Evolutionary conservation across 2,329 filamentous ascomycete genomes (phyloP).

Genomic region (Zymoseptoria ardabiliae): DNA sequence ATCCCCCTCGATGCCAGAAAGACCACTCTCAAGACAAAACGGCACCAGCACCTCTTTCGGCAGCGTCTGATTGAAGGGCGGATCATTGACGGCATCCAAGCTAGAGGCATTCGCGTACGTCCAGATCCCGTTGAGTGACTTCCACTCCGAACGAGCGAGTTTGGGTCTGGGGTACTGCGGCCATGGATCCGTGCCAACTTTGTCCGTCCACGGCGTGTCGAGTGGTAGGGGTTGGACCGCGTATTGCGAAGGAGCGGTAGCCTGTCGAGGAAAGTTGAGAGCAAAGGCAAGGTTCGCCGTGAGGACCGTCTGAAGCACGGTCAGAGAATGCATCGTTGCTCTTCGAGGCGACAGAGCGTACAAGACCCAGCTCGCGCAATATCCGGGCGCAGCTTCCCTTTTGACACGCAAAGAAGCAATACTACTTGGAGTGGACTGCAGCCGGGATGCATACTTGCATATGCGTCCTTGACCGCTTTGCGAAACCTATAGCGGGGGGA

Average conservation of each 20-base stretch:
- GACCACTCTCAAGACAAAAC: conserved; percentile 48
- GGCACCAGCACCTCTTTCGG: conserved; percentile 43
- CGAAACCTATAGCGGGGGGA: background rate
- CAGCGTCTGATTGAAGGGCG: conserved; percentile 40
- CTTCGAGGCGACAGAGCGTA: background rate
- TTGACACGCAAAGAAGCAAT: background rate
- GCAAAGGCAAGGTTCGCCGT: background rate
- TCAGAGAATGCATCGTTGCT: background rate
- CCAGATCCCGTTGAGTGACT: conserved; percentile 52
- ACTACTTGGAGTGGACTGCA: background rate
- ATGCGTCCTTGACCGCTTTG: background rate
- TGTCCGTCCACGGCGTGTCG: conserved; percentile 45
- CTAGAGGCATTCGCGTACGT: conserved; percentile 41
- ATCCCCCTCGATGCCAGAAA: conserved; percentile 38
- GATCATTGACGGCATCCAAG: conserved; percentile 34
- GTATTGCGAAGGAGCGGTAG: conserved; percentile 24
- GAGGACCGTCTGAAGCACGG: background rate
- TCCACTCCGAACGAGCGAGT: conserved; percentile 46
- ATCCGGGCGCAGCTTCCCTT: background rate
- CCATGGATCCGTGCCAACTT: conserved; percentile 46
- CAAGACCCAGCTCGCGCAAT: background rate
- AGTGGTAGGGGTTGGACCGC: conserved; percentile 35
- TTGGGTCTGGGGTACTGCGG: conserved; percentile 50
- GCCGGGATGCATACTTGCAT: background rate
- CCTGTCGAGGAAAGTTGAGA: conserved; percentile 2